Evolutionary conservation across 495 filamentous ascomycete species (phyloP).

Genomic region (Tricharina praecox): DNA sequence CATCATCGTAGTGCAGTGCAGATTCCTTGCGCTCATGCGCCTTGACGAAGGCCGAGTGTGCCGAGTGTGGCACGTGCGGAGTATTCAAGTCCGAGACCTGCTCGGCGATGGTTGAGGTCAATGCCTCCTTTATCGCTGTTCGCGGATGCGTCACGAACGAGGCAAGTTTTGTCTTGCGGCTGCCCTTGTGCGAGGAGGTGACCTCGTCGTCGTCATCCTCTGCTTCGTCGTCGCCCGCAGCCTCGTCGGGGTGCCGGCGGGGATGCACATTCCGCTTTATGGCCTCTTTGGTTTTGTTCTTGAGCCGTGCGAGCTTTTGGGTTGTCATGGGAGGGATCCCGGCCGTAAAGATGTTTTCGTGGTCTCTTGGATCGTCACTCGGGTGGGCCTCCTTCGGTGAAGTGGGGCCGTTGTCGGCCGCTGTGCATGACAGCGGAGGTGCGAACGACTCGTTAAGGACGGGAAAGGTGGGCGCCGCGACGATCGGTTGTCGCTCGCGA

Average conservation of each 20-base stretch:
- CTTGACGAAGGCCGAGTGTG: constrained; percentile 11
- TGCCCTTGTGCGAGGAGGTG: constrained; percentile 6
- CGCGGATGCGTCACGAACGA: constrained; percentile 11
- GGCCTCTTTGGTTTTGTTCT: constrained; percentile 4
- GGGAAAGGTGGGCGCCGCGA: not conserved
- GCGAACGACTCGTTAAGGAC: constrained; percentile 1
- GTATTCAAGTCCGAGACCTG: constrained; percentile 8
- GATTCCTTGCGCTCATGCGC: constrained; percentile 8
- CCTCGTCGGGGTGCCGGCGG: not conserved
- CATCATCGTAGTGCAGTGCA: constrained; percentile 4
- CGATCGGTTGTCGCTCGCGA: not conserved
- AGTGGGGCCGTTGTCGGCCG: too few species aligned
- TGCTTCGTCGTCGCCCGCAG: not conserved
- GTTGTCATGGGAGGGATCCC: not conserved
- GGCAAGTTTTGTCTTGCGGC: too few species aligned
- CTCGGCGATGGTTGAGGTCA: constrained; percentile 6
- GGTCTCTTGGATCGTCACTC: too few species aligned
- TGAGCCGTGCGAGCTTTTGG: not conserved
- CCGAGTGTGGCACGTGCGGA: constrained; percentile 7
- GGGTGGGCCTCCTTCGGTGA: too few species aligned
- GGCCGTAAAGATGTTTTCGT: constrained; percentile 7
- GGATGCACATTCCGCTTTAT: not conserved
- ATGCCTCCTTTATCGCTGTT: constrained; percentile 8
- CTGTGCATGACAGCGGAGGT: not conserved
- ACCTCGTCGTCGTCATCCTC: not conserved